These are phyloP conservation scores for Colletotrichum neosansevieriae DNA, from an alignment of 2,329 filamentous ascomycete species.

Conservation along the genomic window DNA sequence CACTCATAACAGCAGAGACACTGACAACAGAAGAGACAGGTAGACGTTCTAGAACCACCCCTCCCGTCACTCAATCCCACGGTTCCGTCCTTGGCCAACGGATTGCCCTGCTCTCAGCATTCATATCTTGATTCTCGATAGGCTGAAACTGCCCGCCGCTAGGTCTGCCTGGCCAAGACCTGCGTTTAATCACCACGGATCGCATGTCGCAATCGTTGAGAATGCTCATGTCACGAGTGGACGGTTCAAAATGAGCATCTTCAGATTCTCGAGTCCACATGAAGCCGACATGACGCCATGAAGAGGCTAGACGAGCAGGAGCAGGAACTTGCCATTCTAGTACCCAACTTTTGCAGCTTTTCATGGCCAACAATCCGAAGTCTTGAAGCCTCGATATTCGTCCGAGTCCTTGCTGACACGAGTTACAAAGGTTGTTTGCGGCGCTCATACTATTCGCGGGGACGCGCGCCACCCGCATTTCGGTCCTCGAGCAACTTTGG, in stretches of 20 bases:
- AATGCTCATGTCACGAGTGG: constrained; percentile 15
- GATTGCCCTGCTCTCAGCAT: neutral
- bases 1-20: constrained; percentile 35
- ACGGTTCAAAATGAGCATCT: constrained; percentile 11
- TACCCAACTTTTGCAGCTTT: too few species aligned
- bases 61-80: neutral
- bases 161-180: constrained; percentile 2
- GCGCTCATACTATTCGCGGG: neutral
- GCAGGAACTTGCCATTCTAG: neutral
- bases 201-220: constrained; percentile 20
- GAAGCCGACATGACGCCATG: constrained; percentile 22
- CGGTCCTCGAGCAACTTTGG: constrained; percentile 2
- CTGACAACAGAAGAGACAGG: neutral
- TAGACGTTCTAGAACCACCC: neutral
- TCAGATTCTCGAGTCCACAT: neutral
- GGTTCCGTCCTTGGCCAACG: too few species aligned
- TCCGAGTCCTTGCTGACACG: neutral
- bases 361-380: neutral
- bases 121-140: constrained; percentile 28
- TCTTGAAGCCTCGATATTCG: neutral
- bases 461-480: constrained; percentile 4
- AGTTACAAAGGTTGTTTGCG: constrained; percentile 3
- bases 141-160: constrained; percentile 31
- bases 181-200: constrained; percentile 35
- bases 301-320: neutral